Base-by-base conservation (phyloP, 768 basidiomycete genomes). In the Suillus discolor region DNA sequence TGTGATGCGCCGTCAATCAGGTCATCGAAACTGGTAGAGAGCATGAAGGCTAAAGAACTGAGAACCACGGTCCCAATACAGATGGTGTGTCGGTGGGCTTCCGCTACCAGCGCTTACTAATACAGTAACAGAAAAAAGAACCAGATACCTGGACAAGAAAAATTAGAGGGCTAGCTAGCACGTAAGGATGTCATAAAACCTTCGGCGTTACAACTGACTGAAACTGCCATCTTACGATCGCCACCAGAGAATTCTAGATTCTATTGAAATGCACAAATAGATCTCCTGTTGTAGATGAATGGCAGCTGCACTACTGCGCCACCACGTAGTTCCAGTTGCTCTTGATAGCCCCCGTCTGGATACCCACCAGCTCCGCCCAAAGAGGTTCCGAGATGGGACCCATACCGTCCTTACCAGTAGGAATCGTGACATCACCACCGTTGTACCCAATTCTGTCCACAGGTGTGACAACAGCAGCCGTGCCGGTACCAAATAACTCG, bases 291-390 rank as follows among this genome's bases (percentile, higher is more conserved):
- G 39, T 57, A 13, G 25, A 64, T 44, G 25, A 42, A 18, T 3
- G 8, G n/a, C 8, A 62, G n/a, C 6, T 20, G 7, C 31, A 47
- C 62, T 74, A 75, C 64, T 77, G 70, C 45, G 68, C 53, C 6
- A 83, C 85, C 11, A 83, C 74, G 31, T 91, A 88, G 73, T 87
- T 91, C 94, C 94, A 97, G 36, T 90, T 87, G 74, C 91, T 92
- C 53, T 85, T 79, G 64, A 94, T 88, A 67, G 79, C 77, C 5
- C 94, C 94, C 67, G 87, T 89, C 78, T 97, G 94, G 63, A 92
- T 88, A 6, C 80, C 85, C 11, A 80, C 78, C 2, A 89, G 81
- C 65, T 83, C 77, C 60, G 79, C 79, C 75, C 85, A 80, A 36
- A 88, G 75, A 7, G 81, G 80, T 60, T 78, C 76, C 39, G 87